Percentiles rank a stretch among this genome's conserved stretches.
Conservation (phyloP, 345 rosid species). For the Heritiera fomes region DNA sequence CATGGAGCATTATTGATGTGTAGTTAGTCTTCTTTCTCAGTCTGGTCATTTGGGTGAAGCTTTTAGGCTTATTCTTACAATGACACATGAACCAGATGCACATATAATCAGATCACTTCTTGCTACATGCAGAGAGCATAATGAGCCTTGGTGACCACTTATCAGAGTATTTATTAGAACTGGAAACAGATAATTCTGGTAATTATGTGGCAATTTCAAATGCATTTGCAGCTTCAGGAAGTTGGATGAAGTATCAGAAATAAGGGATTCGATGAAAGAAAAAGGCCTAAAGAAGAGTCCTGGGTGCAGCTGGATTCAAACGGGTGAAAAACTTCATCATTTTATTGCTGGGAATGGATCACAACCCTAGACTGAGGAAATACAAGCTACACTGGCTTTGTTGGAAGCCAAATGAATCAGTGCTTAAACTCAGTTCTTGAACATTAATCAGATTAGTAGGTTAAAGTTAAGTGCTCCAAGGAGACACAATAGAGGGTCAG, state of each 20-base stretch:
- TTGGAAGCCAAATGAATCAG: constrained; percentile 31
- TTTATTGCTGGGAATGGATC: constrained; percentile 53
- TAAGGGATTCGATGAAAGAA: constrained; percentile 54
- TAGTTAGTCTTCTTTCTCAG: constrained; percentile 45
- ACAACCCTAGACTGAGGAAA: constrained; percentile 34
- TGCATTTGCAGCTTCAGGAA: constrained; percentile 51
- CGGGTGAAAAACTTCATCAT: constrained; percentile 42
- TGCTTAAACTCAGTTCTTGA: constrained; percentile 18
- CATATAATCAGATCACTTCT: constrained; percentile 47
- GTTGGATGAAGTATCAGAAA: constrained; percentile 43
- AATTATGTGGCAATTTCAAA: constrained; percentile 58
- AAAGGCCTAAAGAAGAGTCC: constrained; percentile 53
- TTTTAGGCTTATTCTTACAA: constrained; percentile 31
- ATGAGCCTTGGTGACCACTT: constrained; percentile 43
- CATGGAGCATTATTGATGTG: constrained; percentile 58
- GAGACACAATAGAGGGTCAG: background rate
- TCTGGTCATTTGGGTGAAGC: constrained; percentile 46
- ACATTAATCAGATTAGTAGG: background rate
- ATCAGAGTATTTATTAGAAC: constrained; percentile 31
- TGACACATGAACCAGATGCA: constrained; percentile 55
- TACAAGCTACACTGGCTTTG: constrained; percentile 38
- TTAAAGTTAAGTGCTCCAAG: background rate
- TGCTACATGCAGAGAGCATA: constrained; percentile 39
- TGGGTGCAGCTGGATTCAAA: constrained; percentile 64
- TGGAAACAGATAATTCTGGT: constrained; percentile 50